Evolutionary conservation across 1,284 basidiomycete species (phyloP).

Genomic region (Psilocybe mexicana): DNA sequence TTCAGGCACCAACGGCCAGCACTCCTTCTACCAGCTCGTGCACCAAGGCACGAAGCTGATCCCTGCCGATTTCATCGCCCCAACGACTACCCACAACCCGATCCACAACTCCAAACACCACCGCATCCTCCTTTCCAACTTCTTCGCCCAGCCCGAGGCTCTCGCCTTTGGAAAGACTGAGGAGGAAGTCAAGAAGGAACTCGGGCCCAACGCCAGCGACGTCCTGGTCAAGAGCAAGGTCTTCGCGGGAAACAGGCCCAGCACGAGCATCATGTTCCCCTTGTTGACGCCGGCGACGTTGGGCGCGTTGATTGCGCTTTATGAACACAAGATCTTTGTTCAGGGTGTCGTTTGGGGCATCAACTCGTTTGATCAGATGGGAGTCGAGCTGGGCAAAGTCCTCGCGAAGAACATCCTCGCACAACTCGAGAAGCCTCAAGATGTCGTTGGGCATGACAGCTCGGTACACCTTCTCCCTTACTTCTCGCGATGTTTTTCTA

Average conservation of each 20-base stretch:
- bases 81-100: conserved; percentile 92
- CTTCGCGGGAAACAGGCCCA: conserved; percentile 96
- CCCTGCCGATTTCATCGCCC: conserved; percentile 94
- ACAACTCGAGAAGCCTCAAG: conserved; percentile 79
- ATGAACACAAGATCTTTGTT: conserved; percentile 99
- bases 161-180: conserved; percentile 98
- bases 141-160: conserved; percentile 97
- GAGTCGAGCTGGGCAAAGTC: conserved; percentile 95
- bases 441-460: conserved; percentile 90
- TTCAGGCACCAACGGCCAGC: conserved; percentile 96
- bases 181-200: conserved; percentile 82
- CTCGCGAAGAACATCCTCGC: conserved; percentile 94
- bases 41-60: conserved; percentile 95
- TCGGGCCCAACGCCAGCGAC: conserved; percentile 76
- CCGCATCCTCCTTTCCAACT: conserved; percentile 96
- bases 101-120: conserved; percentile 88
- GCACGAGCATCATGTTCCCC: conserved; percentile 96
- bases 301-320: conserved; percentile 83
- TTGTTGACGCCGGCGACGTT: conserved; percentile 89
- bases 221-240: conserved; percentile 95
- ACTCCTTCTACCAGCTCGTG: conserved; percentile 98
- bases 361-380: conserved; percentile 97
- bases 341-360: conserved; percentile 98
- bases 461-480: conserved; percentile 60
- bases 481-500: background rate